Conservation (phyloP, 2,329 filamentous ascomycete genomes). For the Rhexocercosporidium sp. region DNA sequence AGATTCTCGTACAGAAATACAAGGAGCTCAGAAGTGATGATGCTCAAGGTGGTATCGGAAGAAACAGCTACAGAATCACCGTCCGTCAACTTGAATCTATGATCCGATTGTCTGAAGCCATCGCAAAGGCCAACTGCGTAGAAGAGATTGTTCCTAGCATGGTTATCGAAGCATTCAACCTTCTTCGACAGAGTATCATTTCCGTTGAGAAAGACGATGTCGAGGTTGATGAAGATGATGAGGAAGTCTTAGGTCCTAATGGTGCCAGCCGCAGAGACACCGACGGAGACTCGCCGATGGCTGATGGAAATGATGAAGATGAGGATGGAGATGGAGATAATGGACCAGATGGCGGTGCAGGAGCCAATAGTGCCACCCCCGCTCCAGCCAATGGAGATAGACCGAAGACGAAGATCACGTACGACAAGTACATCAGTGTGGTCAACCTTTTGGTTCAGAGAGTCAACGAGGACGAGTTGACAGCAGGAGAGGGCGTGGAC, state of each 20-base stretch:
- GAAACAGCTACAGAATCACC: slow-evolving; percentile 97
- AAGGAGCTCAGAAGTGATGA: slow-evolving; percentile 94
- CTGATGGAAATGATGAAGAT: slow-evolving; percentile 50
- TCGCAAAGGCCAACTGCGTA: slow-evolving; percentile 96
- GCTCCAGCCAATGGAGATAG: slow-evolving; percentile 30
- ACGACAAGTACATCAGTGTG: slow-evolving; percentile 93
- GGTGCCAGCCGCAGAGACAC: slow-evolving; percentile 46
- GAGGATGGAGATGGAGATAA: slow-evolving; percentile 50
- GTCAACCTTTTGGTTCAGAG: slow-evolving; percentile 83
- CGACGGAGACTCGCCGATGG: slow-evolving; percentile 59
- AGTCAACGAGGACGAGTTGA: slow-evolving; percentile 81
- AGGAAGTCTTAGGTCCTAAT: slow-evolving; percentile 51
- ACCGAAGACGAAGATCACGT: slow-evolving; percentile 84
- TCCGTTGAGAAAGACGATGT: slow-evolving; percentile 98
- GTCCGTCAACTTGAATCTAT: slow-evolving; percentile 95
- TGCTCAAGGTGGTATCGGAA: slow-evolving; percentile 88
- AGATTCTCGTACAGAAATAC: slow-evolving; percentile 87
- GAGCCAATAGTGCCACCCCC: slow-evolving; percentile 34
- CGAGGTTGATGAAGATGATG: slow-evolving; percentile 84
- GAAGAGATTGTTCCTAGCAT: slow-evolving; percentile 85
- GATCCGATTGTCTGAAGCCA: slow-evolving; percentile 96
- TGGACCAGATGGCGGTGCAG: slow-evolving; percentile 38
- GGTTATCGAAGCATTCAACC: slow-evolving; percentile 89
- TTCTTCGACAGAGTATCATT: slow-evolving; percentile 93
- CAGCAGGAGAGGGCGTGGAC: slow-evolving; percentile 80